phyloP scores from a whole-genome alignment of 2,329 filamentous ascomycete genomes.

The Drechslerella coelobrocha region DNA sequence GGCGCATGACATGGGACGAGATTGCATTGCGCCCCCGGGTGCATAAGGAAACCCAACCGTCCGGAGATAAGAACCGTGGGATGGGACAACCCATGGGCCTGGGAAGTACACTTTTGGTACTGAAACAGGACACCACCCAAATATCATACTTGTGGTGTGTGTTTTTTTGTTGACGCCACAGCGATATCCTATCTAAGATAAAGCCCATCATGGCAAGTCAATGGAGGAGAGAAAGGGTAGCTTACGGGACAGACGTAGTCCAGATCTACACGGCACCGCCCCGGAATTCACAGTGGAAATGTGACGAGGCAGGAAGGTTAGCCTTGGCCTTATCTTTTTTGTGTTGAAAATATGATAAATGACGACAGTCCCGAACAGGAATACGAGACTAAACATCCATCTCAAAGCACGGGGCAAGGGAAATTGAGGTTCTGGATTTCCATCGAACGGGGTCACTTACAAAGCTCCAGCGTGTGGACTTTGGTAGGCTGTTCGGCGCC shows the following conservation, averaged over 20 bases:
- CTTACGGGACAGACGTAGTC: constrained; percentile 49
- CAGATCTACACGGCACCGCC: constrained; percentile 46
- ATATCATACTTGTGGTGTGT: neutral
- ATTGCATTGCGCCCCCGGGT: constrained; percentile 11
- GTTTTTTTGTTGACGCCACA: neutral
- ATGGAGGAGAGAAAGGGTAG: neutral
- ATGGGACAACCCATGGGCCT: constrained; percentile 21
- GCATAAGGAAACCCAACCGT: neutral
- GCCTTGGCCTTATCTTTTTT: constrained; percentile 22
- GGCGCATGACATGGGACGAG: too few relatives aligned
- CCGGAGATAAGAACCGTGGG: constrained; percentile 7
- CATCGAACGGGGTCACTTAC: constrained; percentile 56
- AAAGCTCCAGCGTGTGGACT: constrained; percentile 64
- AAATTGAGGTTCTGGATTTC: constrained; percentile 5
- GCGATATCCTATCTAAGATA: constrained; percentile 1
- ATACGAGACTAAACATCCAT: neutral
- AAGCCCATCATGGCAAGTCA: constrained; percentile 4
- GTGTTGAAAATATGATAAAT: constrained; percentile 51
- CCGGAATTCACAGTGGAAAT: constrained; percentile 17
- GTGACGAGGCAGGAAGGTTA: constrained; percentile 41
- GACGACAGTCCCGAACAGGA: constrained; percentile 11
- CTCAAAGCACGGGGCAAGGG: neutral
- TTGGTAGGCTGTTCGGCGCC: constrained; percentile 56
- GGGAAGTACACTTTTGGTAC: constrained; percentile 8
- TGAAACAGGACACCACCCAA: constrained; percentile 4